A percentile compares a stretch with the other conserved stretches of the same genome.
Evolutionary conservation across 2,329 filamentous ascomycete species (phyloP).

Genomic region (Lachnellula willkommii): DNA sequence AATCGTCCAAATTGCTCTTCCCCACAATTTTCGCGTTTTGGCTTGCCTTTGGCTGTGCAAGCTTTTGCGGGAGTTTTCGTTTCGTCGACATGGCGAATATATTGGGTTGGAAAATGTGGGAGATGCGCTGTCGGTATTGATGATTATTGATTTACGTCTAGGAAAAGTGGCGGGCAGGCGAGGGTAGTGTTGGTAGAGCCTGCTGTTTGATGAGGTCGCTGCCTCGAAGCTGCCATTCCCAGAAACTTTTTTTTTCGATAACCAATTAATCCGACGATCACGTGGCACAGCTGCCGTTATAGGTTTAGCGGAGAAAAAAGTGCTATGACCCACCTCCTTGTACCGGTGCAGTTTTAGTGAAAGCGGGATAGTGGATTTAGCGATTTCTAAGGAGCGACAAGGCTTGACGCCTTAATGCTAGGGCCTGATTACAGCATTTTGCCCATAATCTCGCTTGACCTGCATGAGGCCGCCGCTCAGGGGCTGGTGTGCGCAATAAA

Average conservation of each 20-base stretch:
- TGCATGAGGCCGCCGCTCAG: neutral
- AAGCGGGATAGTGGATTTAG: neutral
- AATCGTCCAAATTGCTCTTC: constrained; percentile 52
- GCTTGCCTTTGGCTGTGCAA: constrained; percentile 51
- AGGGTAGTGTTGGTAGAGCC: neutral
- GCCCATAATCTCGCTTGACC: neutral
- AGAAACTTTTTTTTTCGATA: constrained; percentile 1
- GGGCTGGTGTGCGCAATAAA: neutral
- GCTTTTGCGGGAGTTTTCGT: constrained; percentile 52
- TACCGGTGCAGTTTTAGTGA: neutral
- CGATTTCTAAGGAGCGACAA: neutral
- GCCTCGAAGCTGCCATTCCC: neutral
- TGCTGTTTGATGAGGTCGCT: neutral
- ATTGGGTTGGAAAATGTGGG: neutral
- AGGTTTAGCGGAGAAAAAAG: neutral
- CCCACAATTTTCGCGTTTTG: constrained; percentile 46
- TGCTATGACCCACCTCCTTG: neutral
- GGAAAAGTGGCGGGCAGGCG: neutral
- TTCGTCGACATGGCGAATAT: constrained; percentile 49
- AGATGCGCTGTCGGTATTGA: neutral
- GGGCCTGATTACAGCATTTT: neutral
- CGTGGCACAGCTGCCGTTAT: neutral
- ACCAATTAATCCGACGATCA: neutral
- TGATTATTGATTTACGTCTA: neutral
- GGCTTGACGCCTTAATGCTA: neutral